A percentile compares a stretch with the other conserved stretches of the same genome.
phyloP scores from a whole-genome alignment of 2,329 filamentous ascomycete genomes.

The Talaromyces marneffei region DNA sequence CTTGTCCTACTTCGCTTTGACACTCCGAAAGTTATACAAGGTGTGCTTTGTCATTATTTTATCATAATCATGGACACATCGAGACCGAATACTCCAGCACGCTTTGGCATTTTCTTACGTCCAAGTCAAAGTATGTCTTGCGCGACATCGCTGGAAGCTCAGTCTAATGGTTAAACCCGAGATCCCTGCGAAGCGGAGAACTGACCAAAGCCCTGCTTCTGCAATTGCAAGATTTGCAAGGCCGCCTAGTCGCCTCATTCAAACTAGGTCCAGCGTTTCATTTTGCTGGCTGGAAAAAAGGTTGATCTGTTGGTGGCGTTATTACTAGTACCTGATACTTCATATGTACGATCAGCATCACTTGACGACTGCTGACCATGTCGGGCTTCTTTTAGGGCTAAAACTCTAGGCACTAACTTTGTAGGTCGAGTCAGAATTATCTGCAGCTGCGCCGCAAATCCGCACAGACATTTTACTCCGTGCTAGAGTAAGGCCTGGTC shows the following conservation, averaged over 20 bases:
- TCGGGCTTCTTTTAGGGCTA: constrained; percentile 1
- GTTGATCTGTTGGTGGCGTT: constrained; percentile 3
- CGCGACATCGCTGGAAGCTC: not conserved
- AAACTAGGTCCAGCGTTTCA: not conserved
- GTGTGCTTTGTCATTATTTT: not conserved
- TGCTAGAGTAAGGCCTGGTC: not conserved
- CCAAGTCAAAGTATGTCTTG: not conserved
- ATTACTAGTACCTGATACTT: not conserved
- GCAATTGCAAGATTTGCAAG: not conserved
- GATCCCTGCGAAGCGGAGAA: not conserved
- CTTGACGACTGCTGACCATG: not conserved
- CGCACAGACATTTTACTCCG: constrained; percentile 8
- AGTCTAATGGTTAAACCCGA: not conserved
- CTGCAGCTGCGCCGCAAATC: constrained; percentile 13
- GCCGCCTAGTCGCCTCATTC: not conserved
- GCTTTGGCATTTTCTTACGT: not conserved
- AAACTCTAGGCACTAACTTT: not conserved
- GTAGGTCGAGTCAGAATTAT: not conserved
- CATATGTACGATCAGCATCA: constrained; percentile 4
- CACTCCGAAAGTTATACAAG: not conserved
- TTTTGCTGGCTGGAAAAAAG: not conserved
- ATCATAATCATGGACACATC: not conserved
- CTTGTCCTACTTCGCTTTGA: not conserved
- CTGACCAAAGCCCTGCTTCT: not conserved
- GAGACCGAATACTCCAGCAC: not conserved